phyloP scores from a whole-genome alignment of 257 asterid genomes.

The Nicotiana otophora region DNA sequence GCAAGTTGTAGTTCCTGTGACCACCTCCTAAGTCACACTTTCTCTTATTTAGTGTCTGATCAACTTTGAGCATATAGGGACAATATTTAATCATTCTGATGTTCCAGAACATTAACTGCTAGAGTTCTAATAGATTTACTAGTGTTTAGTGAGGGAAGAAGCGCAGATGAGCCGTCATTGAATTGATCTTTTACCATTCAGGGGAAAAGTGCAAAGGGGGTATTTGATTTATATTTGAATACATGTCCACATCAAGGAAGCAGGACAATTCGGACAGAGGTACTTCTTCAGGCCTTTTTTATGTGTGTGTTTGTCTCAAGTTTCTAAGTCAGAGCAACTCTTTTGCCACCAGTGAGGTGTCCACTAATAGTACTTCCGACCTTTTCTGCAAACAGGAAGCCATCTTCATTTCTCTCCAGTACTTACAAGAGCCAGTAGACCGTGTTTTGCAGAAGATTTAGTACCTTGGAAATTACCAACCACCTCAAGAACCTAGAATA shows the following conservation, averaged over 20 bases:
- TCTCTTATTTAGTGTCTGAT: neutral
- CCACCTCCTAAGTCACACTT: neutral
- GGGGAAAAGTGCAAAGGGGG: constrained; percentile 62
- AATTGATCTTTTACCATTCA: constrained; percentile 19
- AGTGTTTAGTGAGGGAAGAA: neutral
- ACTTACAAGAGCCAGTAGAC: constrained; percentile 83
- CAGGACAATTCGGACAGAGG: constrained; percentile 94
- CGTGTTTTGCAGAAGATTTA: constrained; percentile 26
- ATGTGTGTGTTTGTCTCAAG: neutral
- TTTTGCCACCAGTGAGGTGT: neutral
- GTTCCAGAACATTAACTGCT: neutral
- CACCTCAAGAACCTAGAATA: neutral
- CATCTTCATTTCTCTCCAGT: constrained; percentile 73
- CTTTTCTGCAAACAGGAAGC: constrained; percentile 57
- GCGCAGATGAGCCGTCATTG: neutral
- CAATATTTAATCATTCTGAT: neutral
- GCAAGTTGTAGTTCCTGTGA: neutral
- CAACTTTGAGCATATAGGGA: neutral
- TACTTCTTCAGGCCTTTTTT: constrained; percentile 11
- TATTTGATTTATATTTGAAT: constrained; percentile 69
- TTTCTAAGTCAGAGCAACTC: neutral
- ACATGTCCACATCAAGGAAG: constrained; percentile 96
- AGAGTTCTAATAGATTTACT: neutral
- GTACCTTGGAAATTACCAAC: neutral
- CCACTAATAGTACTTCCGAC: neutral